Percentiles rank a stretch among this genome's conserved stretches.
These are phyloP conservation scores for Alternaria gaisen DNA, from an alignment of 2,329 filamentous ascomycete species.

Conservation along the genomic window DNA sequence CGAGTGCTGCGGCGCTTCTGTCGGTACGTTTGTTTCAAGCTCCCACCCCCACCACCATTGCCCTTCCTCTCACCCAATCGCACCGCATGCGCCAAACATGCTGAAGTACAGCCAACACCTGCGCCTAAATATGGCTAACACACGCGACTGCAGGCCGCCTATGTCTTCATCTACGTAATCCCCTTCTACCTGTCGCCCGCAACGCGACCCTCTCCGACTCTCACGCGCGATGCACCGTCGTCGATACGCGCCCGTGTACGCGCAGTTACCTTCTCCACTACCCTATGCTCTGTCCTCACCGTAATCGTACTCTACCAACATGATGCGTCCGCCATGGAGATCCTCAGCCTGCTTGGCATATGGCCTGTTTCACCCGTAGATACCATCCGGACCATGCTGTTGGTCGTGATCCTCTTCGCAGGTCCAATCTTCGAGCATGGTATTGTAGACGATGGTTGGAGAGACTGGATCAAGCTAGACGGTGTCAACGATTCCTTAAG, in stretches of 20 bases:
- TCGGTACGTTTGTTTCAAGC: constrained; percentile 49
- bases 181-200: constrained; percentile 86
- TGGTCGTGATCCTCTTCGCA: constrained; percentile 81
- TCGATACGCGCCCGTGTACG: constrained; percentile 88
- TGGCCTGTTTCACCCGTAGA: constrained; percentile 78
- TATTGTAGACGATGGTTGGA: constrained; percentile 75
- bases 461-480: constrained; percentile 66
- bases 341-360: constrained; percentile 77
- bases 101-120: constrained; percentile 12
- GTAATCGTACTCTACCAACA: constrained; percentile 70
- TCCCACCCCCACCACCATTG: constrained; percentile 29
- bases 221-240: constrained; percentile 86
- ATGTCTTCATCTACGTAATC: constrained; percentile 88
- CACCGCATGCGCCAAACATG: constrained; percentile 16
- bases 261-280: constrained; percentile 79
- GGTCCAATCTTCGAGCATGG: constrained; percentile 85
- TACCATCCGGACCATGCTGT: constrained; percentile 67
- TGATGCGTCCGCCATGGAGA: constrained; percentile 59
- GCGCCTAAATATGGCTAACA: constrained; percentile 27
- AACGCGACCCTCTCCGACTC: constrained; percentile 79
- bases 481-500: constrained; percentile 66
- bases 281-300: constrained; percentile 72
- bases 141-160: constrained; percentile 66
- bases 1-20: constrained; percentile 47
- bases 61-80: constrained; percentile 37